Percentiles rank a stretch among this genome's conserved stretches.
Evolutionary conservation across 192 early-diverging fungal genomes (phyloP).

Genomic region (Chytriomyces sp.): DNA sequence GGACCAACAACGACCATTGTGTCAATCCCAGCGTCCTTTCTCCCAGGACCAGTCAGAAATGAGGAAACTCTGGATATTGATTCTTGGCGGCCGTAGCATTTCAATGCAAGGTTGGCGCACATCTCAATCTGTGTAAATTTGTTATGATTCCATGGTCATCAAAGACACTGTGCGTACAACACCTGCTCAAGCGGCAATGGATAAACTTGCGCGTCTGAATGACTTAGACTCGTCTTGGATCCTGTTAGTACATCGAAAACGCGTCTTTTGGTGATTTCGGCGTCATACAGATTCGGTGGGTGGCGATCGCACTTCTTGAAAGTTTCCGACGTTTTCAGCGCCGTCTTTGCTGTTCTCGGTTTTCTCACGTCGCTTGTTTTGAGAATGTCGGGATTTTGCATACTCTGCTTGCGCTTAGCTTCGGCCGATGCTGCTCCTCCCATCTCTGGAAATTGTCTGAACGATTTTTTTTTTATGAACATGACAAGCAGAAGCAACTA

Average conservation of each 20-base stretch:
- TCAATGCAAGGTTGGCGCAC: background rate
- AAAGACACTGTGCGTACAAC: background rate
- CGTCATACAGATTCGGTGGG: background rate
- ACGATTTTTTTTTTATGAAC: background rate
- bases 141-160: background rate
- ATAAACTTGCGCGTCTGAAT: background rate
- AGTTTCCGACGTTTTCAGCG: background rate
- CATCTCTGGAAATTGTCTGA: background rate
- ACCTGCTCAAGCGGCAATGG: background rate
- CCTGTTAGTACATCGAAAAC: background rate
- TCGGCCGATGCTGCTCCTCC: slow-evolving; percentile 21
- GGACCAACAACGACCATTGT: background rate
- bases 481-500: background rate
- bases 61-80: background rate
- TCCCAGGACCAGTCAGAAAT: background rate
- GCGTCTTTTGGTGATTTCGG: background rate
- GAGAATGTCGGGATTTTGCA: background rate
- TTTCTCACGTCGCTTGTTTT: background rate
- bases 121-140: background rate
- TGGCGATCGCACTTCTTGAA: background rate
- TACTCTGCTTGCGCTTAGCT: background rate
- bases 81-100: background rate
- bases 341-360: background rate
- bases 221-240: background rate
- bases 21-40: background rate